Evolutionary conservation across 2,329 filamentous ascomycete genomes (phyloP), one percentile per base, ranked within the genome.

Genomic region (Ceratocystis variospora): DNA sequence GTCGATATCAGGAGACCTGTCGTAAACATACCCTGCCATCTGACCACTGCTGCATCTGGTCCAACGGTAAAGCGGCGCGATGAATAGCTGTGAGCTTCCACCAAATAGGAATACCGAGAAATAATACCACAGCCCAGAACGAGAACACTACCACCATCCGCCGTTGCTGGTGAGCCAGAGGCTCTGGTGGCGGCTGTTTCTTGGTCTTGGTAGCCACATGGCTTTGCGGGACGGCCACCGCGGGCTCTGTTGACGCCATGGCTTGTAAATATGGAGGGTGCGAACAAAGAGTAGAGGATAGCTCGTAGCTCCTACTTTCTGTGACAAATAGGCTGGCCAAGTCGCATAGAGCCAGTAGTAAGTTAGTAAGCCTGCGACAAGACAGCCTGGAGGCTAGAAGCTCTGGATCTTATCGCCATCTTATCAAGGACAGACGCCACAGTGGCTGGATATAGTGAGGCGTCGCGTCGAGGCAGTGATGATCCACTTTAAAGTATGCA

Each of bases 71-170:
- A 57, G 86, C 82, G 12, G 93, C 92, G 66, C 94, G 84, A 75
- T 96, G 92, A 66, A 97, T 96, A 0, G 89, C 88, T 3, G 94
- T 99, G 0, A 94, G 97, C 75, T 86, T 86, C 86, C 90, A 95
- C 94, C 94, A 99, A 82, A 96, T 87, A 67, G 94, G 94, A 70
- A 99, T 75, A 2, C 94, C 94, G 5, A 99, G 77, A 37, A 87
- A 82, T 5, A 96, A 74, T 5, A 96, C 89, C 46, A 97, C 85
- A 4, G 85, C 79, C 94, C 94, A 99, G 76, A 96, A 97, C 7
- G 93, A 93, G 69, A 89, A 75, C 69, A 99, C 86, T 63, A 97
- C 87, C 69, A 80, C 80, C 61, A 84, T 83, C 65, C 94, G 87
- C 67, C 87, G 83, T 73, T 83, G 83, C 63, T 87, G 79, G 69